phyloP scores from a whole-genome alignment of 1,284 basidiomycete genomes.

The Papiliotrema flavescens region DNA sequence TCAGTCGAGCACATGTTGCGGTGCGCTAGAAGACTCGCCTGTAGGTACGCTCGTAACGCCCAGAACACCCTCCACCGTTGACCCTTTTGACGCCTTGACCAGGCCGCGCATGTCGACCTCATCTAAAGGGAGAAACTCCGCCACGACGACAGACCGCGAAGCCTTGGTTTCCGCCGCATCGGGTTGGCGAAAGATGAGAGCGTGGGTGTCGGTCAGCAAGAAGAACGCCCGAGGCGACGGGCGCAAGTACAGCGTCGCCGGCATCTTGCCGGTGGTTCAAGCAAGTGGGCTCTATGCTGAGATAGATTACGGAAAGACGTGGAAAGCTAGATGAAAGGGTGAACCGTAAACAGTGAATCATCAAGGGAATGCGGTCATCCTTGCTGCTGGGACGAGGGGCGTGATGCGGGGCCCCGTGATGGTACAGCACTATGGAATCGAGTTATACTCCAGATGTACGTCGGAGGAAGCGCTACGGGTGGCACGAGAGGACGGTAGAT shows the following conservation, averaged over 20 bases:
- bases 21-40: conserved; percentile 35
- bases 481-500: too few relatives aligned
- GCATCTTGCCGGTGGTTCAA: conserved; percentile 18
- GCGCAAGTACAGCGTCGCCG: conserved; percentile 43
- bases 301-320: neutral
- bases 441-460: too few relatives aligned
- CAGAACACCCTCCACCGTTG: conserved; percentile 73
- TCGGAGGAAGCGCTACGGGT: too few relatives aligned
- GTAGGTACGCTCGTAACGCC: conserved; percentile 56
- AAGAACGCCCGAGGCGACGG: conserved; percentile 45
- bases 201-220: conserved; percentile 42
- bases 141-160: conserved; percentile 53
- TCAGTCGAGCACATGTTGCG: neutral
- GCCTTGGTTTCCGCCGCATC: conserved; percentile 34
- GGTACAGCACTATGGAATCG: too few relatives aligned
- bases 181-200: conserved; percentile 46
- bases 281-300: neutral
- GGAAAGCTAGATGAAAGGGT: neutral
- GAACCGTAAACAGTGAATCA: too few relatives aligned
- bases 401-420: too few relatives aligned
- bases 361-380: too few relatives aligned
- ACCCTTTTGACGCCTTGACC: conserved; percentile 61
- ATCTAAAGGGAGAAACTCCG: conserved; percentile 72
- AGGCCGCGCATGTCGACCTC: conserved; percentile 63
- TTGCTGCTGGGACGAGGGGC: too few relatives aligned